phyloP scores from a whole-genome alignment of 1,284 basidiomycete species.

The Naganishia sp. region DNA sequence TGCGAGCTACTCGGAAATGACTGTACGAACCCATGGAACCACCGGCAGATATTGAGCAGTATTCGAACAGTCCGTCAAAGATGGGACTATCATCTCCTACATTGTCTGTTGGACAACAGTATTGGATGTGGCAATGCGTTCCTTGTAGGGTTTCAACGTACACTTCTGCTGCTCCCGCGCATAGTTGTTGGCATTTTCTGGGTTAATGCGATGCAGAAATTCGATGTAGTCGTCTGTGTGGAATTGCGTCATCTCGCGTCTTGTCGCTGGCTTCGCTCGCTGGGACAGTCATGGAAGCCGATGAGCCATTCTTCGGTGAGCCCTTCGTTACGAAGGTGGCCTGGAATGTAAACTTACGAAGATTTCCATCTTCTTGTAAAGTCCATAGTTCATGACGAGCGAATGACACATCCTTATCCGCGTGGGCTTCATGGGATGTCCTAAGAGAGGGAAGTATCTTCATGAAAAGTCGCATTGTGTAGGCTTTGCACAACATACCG shows the following conservation, averaged over 20 bases:
- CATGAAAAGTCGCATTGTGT: conserved; percentile 21
- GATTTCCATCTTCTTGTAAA: conserved; percentile 97
- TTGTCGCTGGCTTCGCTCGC: conserved; percentile 98
- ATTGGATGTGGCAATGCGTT: not conserved
- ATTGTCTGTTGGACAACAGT: conserved; percentile 61
- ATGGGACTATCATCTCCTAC: conserved; percentile 97
- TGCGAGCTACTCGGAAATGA: not conserved
- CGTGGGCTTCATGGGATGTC: conserved; percentile 82
- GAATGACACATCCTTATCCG: conserved; percentile 99
- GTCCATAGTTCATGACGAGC: conserved; percentile 98
- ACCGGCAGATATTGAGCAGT: conserved; percentile 96
- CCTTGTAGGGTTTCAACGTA: conserved; percentile 53
- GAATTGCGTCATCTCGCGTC: conserved; percentile 95
- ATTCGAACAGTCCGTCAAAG: conserved; percentile 97
- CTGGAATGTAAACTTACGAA: conserved; percentile 64
- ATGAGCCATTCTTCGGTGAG: not conserved
- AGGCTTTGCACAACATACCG: conserved; percentile 69
- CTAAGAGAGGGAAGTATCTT: conserved; percentile 30
- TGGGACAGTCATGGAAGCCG: conserved; percentile 47
- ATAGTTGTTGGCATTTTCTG: conserved; percentile 81
- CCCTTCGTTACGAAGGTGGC: not conserved
- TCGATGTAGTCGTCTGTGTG: conserved; percentile 94
- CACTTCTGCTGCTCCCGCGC: conserved; percentile 96
- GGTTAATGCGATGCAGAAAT: conserved; percentile 79
- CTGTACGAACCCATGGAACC: conserved; percentile 86